Evolutionary conservation across 371 early-diverging fungal genomes (phyloP).

Genomic region (Dichotomocladium elegans): DNA sequence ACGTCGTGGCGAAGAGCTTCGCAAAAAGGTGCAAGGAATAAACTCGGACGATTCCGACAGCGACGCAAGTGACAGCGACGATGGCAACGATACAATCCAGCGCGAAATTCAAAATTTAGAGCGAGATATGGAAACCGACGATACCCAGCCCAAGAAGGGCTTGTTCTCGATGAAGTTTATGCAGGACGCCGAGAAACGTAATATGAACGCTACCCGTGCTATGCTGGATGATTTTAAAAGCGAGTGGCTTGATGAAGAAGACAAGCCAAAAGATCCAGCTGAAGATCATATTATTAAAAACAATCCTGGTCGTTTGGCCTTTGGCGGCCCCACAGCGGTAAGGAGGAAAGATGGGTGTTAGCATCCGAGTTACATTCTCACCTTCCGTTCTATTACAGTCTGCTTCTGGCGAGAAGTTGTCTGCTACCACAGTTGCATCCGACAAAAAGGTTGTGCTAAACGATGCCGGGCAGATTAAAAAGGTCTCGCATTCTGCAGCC

Average conservation of each 20-base stretch:
- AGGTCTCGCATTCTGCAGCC: conserved; percentile 54
- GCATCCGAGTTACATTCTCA: no score
- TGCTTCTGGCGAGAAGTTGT: no score
- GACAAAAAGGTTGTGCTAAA: conserved; percentile 41
- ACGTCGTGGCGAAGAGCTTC: conserved; percentile 75
- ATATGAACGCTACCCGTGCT: conserved; percentile 46
- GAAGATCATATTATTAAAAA: conserved; percentile 34
- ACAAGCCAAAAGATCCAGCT: conserved; percentile 20
- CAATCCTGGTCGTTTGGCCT: conserved; percentile 61
- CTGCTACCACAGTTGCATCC: no score
- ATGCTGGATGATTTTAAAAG: conserved; percentile 46
- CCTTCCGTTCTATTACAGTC: no score
- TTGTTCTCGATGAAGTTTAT: conserved; percentile 96
- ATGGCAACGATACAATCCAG: conserved; percentile 37
- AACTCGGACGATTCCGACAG: conserved; percentile 54
- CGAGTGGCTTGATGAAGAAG: conserved; percentile 40
- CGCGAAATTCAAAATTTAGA: conserved; percentile 40
- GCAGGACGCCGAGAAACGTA: conserved; percentile 72
- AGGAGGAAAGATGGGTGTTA: no score
- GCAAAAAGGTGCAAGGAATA: conserved; percentile 75
- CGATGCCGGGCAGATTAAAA: conserved; percentile 57
- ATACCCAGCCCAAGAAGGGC: conserved; percentile 66
- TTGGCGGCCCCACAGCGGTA: conserved; percentile 39
- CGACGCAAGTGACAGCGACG: conserved; percentile 50
- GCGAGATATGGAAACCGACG: conserved; percentile 43